Conservation (phyloP, 371 early-diverging fungal species). For the Apophysomyces variabilis region DNA sequence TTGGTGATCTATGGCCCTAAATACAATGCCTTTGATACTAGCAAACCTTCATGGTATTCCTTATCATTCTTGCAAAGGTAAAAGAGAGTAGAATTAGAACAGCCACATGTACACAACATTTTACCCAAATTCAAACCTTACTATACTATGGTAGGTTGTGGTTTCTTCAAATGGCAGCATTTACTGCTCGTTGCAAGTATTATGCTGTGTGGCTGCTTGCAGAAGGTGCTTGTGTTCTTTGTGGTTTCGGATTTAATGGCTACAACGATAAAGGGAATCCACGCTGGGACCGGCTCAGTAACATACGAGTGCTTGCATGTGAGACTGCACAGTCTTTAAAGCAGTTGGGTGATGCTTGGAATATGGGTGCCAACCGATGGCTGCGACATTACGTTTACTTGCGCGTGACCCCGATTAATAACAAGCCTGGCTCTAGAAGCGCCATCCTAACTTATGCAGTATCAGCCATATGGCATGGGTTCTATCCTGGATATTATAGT, state of each 20-base stretch:
- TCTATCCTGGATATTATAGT: constrained; percentile 87
- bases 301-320: constrained; percentile 70
- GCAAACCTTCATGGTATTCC: neutral
- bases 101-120: neutral
- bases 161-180: constrained; percentile 68
- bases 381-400: constrained; percentile 83
- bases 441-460: constrained; percentile 75
- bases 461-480: constrained; percentile 95
- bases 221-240: constrained; percentile 84
- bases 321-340: constrained; percentile 79
- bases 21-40: neutral
- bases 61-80: neutral
- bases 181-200: constrained; percentile 78
- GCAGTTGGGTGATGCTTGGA: constrained; percentile 81
- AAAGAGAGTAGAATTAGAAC: neutral
- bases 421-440: constrained; percentile 57
- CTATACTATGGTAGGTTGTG: constrained; percentile 29
- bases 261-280: constrained; percentile 53
- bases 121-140: neutral
- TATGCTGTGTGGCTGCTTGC: constrained; percentile 87
- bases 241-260: constrained; percentile 88
- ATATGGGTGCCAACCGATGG: constrained; percentile 89
- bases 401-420: constrained; percentile 53
- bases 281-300: constrained; percentile 64
- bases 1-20: neutral